Evolutionary conservation across 202 grass and related monocot genomes (phyloP).

Genomic region (Bolboschoenoplectus hybrid): DNA sequence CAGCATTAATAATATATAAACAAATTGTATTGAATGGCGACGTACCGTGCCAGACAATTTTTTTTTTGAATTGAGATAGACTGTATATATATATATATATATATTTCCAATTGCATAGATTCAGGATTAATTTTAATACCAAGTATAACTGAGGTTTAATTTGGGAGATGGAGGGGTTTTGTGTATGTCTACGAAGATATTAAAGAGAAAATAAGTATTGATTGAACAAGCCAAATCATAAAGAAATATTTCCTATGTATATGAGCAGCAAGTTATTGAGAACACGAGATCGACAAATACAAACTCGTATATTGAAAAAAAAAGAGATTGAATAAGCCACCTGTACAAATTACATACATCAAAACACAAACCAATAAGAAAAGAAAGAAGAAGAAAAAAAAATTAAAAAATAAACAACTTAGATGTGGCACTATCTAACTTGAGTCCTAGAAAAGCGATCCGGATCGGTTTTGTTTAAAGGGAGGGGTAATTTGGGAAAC

Average conservation of each 20-base stretch:
- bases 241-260: not conserved
- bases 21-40: not conserved
- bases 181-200: not conserved
- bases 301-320: constrained; percentile 23
- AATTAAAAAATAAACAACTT: constrained; percentile 2
- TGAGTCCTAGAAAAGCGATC: constrained; percentile 52
- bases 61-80: not conserved
- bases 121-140: not conserved
- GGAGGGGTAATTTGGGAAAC: constrained; percentile 54
- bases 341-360: constrained; percentile 63
- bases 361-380: constrained; percentile 47
- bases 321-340: constrained; percentile 48
- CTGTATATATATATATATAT: not conserved
- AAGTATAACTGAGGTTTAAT: not conserved
- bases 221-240: not conserved
- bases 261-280: not conserved
- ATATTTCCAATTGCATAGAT: not conserved
- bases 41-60: not conserved
- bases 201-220: not conserved
- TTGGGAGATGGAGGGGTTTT: not conserved
- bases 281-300: not conserved
- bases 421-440: constrained; percentile 40
- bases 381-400: not conserved
- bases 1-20: not conserved
- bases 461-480: constrained; percentile 67